Base-by-base conservation (phyloP, 495 filamentous ascomycete genomes). In the Pyronema domesticum region DNA sequence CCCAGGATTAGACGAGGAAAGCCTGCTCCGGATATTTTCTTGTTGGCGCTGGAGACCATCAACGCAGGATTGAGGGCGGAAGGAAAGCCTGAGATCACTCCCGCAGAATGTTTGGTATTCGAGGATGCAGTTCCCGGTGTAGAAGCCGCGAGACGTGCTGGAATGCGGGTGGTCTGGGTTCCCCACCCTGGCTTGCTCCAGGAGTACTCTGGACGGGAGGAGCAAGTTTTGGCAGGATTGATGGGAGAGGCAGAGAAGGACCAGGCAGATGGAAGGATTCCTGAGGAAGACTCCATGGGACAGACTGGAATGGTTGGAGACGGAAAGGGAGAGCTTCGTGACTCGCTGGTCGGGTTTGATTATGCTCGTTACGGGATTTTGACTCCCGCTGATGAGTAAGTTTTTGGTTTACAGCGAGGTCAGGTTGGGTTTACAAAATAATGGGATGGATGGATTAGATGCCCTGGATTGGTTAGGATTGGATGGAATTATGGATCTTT, bases 81-180 rank as follows among this genome's bases (percentile, higher is more conserved):
- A 42, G 80, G 79, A 0, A 79, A 89, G 63, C 66, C 69, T 35
- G 79, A 82, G 57, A 80, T 99, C 42, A 72, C 60, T 46, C 85
- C 88, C 0, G 82, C 82, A 59, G 91, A 99, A 66, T 95, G 89
- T 68, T 72, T 99, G 7, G 91, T 99, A 0, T 95, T 99, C 63
- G 91, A 99, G 68, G 91, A 99, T 67, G 81, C 80, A 19, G 89
- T 96, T 3, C 85, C 86, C 0, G 91, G 91, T 0, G 86, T 95
- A 0, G 91, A 99, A 70, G 78, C 89, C 8, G 91, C 87, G 9
- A 71, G 91, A 34, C 76, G 91, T 54, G 91, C 93, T 0, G 93
- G 93, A 0, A 96, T 96, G 93, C 76, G 86, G 57, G 91, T 95
- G 7, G 72, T 94, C 0, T 99, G 91, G 91, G 81, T 79, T 58